Base-by-base conservation (phyloP, 805 yeast genomes). In the Pichia manshurica region DNA sequence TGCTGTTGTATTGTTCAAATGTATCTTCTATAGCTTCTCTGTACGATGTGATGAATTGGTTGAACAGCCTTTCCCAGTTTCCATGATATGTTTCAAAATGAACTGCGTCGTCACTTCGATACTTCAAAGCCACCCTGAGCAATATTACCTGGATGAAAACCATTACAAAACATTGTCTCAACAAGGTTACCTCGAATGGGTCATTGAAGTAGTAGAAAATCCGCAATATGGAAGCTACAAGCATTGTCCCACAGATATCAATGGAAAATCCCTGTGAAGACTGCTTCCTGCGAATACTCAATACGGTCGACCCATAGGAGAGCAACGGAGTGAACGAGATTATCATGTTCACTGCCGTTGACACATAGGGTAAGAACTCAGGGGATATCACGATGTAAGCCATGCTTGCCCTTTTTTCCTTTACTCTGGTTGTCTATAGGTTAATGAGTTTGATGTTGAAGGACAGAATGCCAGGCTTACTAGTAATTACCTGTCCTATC, bases 241-340 rank as follows among this genome's bases (percentile, higher is more conserved):
- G 62, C 96, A 90, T 88, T 6, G 96, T 87, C 6, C 88, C 90
- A 66, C 96, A 90, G 10, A 90, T 86, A 65, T 90, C 97, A n/a
- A 88, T 71, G 5, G 95, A 84, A 60, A 89, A 88, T 20, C 96
- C 97, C 20, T 77, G 71, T 1, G 91, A 77, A 0, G 89, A 75
- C 60, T 81, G 70, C 31, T 77, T 74, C 41, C 73, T 69, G 56
- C 79, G 74, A 13, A 89, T 88, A 53, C 84, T 73, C 41, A 78
- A 70, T 32, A 89, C 77, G 1, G 96, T 88, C 15, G 93, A 78
- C 2, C 96, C 95, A 60, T 90, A 89, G 6, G 96, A 86, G 51
- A 90, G 74, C 39, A 89, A 64, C 2, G 97, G 97, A 0, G 96
- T 84, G 59, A 86, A 77, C 28, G 88, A 77, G 61, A 89, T 80